phyloP scores from a whole-genome alignment of 495 filamentous ascomycete species.

The Aspergillus ellipticus region DNA sequence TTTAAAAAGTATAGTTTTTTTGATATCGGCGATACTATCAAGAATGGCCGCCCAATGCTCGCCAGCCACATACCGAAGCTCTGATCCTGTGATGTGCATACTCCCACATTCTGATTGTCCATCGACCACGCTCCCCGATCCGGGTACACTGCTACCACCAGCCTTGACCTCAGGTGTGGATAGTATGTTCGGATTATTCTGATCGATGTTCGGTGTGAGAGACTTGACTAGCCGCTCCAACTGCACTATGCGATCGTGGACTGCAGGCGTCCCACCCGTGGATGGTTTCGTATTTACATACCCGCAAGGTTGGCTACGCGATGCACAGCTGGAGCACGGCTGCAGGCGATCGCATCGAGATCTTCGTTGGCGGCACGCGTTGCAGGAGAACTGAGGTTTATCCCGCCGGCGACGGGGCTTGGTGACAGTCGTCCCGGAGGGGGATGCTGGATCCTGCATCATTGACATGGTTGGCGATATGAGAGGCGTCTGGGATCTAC shows the following conservation, averaged over 20 bases:
- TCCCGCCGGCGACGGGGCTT: conserved; percentile 15
- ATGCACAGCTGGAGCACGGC: conserved; percentile 21
- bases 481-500: no score
- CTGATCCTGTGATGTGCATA: conserved; percentile 23
- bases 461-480: no score
- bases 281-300: conserved; percentile 11
- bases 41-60: conserved; percentile 30
- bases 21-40: conserved; percentile 28
- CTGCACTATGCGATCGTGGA: conserved; percentile 21
- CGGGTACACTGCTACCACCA: neutral
- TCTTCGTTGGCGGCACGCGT: conserved; percentile 23
- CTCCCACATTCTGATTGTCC: conserved; percentile 29
- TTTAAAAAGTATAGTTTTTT: no score
- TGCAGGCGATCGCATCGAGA: conserved; percentile 21
- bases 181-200: neutral
- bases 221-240: conserved; percentile 20
- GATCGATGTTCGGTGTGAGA: conserved; percentile 22
- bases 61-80: conserved; percentile 18
- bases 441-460: no score
- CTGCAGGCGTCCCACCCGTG: neutral
- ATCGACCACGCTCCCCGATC: conserved; percentile 10
- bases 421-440: no score
- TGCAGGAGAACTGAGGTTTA: conserved; percentile 35
- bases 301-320: conserved; percentile 18
- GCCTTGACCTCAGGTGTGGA: neutral